These are phyloP conservation scores for Oryza glumipatula DNA, from an alignment of 176 grass and related monocot genomes.

Conservation along the genomic window DNA sequence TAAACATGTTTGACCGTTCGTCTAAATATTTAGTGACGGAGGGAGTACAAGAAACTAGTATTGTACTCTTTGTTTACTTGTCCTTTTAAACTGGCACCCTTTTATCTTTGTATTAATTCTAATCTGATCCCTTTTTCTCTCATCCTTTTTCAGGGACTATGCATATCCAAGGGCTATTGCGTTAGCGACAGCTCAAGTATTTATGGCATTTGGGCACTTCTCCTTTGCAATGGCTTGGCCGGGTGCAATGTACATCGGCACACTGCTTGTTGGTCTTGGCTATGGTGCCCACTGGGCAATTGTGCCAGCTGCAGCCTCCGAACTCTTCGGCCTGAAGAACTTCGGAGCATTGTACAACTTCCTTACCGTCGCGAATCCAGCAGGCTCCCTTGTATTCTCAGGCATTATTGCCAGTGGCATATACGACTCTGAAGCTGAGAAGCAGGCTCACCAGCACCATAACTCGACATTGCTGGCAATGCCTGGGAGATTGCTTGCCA, in stretches of 20 bases:
- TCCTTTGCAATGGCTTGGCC: constrained; percentile 78
- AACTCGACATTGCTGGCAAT: constrained; percentile 42
- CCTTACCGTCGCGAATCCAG: constrained; percentile 72
- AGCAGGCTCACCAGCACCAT: constrained; percentile 60
- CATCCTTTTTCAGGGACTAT: constrained; percentile 58
- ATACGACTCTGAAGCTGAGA: constrained; percentile 79
- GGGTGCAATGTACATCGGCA: constrained; percentile 59
- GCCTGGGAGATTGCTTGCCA: constrained; percentile 30
- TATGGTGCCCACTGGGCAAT: constrained; percentile 72
- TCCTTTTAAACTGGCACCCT: background rate
- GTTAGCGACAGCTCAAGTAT: constrained; percentile 68
- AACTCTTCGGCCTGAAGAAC: constrained; percentile 77
- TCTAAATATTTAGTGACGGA: too few species aligned
- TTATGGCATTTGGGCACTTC: constrained; percentile 86
- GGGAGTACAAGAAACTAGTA: background rate
- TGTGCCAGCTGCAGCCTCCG: constrained; percentile 59
- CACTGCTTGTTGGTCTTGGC: constrained; percentile 56
- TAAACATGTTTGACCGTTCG: too few species aligned
- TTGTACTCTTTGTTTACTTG: background rate
- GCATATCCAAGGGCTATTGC: constrained; percentile 83
- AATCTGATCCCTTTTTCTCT: background rate
- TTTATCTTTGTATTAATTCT: background rate
- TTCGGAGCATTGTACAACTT: constrained; percentile 68
- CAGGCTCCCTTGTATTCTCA: constrained; percentile 87
- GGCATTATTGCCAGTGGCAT: constrained; percentile 91